Conservation (phyloP, 768 basidiomycete genomes). For the Kwoniella botswanensis region DNA sequence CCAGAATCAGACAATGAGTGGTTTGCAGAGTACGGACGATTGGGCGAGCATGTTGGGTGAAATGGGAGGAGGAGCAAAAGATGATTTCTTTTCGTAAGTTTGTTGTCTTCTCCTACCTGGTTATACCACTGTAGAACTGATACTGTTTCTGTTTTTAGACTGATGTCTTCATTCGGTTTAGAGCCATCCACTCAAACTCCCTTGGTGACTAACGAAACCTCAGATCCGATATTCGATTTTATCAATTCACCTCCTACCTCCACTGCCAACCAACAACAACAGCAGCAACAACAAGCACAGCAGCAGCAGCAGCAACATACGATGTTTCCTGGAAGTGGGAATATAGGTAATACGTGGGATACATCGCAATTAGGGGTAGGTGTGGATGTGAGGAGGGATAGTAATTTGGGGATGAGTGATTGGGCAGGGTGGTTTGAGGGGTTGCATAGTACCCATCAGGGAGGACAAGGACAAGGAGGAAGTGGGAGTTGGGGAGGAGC, state of each 20-base stretch:
- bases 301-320: neutral
- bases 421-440: slow-evolving; percentile 21
- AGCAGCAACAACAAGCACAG: neutral
- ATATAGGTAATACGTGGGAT: slow-evolving; percentile 7
- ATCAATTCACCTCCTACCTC: neutral
- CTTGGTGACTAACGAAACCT: neutral
- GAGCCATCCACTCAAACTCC: slow-evolving; percentile 20
- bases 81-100: slow-evolving; percentile 46
- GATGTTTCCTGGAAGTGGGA: slow-evolving; percentile 6
- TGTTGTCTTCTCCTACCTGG: neutral
- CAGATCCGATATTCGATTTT: slow-evolving; percentile 24
- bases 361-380: too few species aligned
- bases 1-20: neutral
- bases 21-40: slow-evolving; percentile 13
- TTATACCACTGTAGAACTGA: neutral
- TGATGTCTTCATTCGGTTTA: slow-evolving; percentile 35
- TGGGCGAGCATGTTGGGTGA: slow-evolving; percentile 33
- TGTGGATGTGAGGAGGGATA: neutral
- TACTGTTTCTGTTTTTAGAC: slow-evolving; percentile 1
- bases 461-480: slow-evolving; percentile 8
- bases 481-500: neutral
- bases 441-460: neutral
- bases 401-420: slow-evolving; percentile 24
- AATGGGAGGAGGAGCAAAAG: slow-evolving; percentile 32
- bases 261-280: neutral